Conservation (phyloP, 768 basidiomycete species). For the Termitomyces sp. region DNA sequence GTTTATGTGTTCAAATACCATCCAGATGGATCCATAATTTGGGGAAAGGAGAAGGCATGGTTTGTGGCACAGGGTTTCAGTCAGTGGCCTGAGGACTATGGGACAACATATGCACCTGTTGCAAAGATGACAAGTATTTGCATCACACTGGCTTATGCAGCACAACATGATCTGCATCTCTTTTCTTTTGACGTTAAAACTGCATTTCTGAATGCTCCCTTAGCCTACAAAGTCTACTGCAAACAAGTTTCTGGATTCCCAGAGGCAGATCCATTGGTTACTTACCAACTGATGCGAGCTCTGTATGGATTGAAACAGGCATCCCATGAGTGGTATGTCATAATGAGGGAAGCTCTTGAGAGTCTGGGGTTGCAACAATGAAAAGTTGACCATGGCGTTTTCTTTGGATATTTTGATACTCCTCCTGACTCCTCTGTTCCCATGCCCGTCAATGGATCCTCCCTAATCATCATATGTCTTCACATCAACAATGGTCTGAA, state of each 20-base stretch:
- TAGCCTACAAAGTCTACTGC: constrained; percentile 16
- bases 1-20: constrained; percentile 36
- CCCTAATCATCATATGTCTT: too few relatives aligned
- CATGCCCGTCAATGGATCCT: too few relatives aligned
- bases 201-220: constrained; percentile 20
- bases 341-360: too few relatives aligned
- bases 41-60: constrained; percentile 24
- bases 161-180: constrained; percentile 17
- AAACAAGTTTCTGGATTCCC: constrained; percentile 11
- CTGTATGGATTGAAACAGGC: too few relatives aligned
- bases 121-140: constrained; percentile 20
- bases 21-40: constrained; percentile 26
- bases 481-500: too few relatives aligned
- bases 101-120: constrained; percentile 29
- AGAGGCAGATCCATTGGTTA: constrained; percentile 11
- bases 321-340: too few relatives aligned
- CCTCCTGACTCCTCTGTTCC: too few relatives aligned
- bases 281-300: neutral
- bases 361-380: too few relatives aligned
- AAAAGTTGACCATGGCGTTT: too few relatives aligned
- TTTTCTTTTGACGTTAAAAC: constrained; percentile 25
- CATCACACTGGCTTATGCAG: neutral
- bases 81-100: constrained; percentile 31
- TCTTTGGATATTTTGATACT: too few relatives aligned
- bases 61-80: constrained; percentile 22